Evolutionary conservation across 768 basidiomycete species (phyloP), one percentile per base, ranked within the genome.

Genomic region (Boletus tomentosulus): DNA sequence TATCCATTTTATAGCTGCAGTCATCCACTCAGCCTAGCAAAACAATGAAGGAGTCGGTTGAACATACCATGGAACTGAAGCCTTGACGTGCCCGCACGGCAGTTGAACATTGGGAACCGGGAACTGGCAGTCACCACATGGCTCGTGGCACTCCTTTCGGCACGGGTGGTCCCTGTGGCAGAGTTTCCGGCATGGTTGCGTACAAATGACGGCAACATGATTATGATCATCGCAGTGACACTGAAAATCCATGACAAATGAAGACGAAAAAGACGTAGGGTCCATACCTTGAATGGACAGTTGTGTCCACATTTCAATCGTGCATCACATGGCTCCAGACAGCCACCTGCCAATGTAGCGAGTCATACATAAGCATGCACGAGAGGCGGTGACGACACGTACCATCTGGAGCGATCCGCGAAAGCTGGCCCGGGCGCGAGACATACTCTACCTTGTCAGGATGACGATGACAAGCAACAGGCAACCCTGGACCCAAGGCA

Each of bases 141-240:
- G 61, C 1, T 71, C 68, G 3, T 76, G 72, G 62, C 86, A 89
- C 12, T 68, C 57, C 37, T 74, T 77, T 8, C 60, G 54, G 62
- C 87, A 89, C 0, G 86, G 86, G 60, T 88, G 86, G 1, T 70
- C 68, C 28, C 79, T 73, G 0, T 70, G 57, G 56, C 86, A 87
- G 6, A 84, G 74, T 28, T 74, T 72, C 31, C 71, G 68, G 57
- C 86, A 86, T 9, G 65, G 66, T 53, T 78, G 73, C 12, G 62
- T 64, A 58, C 86, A 86, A 12, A 63, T 59, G 11, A 79, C 74
- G 35, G 71, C 63, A 15, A 76, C 43, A 54, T 87, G 85, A 12
- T 78, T 73, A 1, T 77, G 75, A 53, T 84, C 79, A 46, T 85
- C 85, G 0, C 78, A 73, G 55, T 87, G 84, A 53, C 85, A 86